Conservation (phyloP, 1,284 basidiomycete species). For the Heterobasidion irregulare region DNA sequence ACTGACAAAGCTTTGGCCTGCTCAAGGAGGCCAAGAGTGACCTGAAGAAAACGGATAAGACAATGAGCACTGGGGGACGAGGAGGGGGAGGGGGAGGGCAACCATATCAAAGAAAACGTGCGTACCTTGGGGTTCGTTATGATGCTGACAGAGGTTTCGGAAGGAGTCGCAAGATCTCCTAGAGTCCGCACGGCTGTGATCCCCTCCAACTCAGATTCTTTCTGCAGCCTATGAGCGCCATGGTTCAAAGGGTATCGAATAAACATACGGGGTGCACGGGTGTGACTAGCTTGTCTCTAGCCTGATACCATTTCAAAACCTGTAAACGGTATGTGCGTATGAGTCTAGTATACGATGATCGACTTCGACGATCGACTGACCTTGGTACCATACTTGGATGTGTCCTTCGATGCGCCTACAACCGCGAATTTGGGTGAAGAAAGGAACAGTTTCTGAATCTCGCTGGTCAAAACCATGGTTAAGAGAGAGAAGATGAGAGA, state of each 20-base stretch:
- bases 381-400: conserved; percentile 46
- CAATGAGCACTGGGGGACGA: neutral
- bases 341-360: neutral
- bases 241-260: conserved; percentile 1
- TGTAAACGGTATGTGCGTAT: conserved; percentile 16
- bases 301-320: conserved; percentile 73
- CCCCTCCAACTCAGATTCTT: conserved; percentile 58
- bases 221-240: conserved; percentile 27
- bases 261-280: conserved; percentile 58
- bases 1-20: conserved; percentile 55
- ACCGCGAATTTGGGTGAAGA: conserved; percentile 61
- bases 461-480: neutral
- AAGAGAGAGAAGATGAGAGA: neutral
- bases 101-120: neutral
- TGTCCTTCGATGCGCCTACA: conserved; percentile 73
- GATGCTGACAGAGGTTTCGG: conserved; percentile 70
- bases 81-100: too few species aligned
- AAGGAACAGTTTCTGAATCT: conserved; percentile 52
- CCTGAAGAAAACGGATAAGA: conserved; percentile 27
- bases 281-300: conserved; percentile 50
- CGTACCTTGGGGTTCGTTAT: conserved; percentile 66
- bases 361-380: neutral
- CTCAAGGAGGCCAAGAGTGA: conserved; percentile 59
- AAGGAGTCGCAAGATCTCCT: conserved; percentile 50
- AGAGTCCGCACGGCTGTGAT: conserved; percentile 44